These are phyloP conservation scores for Piloderma croceum DNA, from an alignment of 768 basidiomycete species.

Conservation along the genomic window DNA sequence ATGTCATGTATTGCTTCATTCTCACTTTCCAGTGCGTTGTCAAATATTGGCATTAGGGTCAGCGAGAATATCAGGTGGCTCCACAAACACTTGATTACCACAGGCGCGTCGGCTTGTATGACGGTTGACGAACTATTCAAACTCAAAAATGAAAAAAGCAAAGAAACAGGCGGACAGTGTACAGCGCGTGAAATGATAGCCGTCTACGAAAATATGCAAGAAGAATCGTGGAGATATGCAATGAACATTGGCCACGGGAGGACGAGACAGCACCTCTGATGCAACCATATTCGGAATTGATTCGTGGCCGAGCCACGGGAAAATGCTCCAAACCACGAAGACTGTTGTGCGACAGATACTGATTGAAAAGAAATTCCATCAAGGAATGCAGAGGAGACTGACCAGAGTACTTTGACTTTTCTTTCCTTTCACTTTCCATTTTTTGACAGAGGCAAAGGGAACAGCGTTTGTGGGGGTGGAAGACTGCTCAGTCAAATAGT, in stretches of 20 bases:
- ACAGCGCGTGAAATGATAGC: too few species aligned
- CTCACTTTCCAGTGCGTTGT: too few species aligned
- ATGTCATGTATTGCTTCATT: too few species aligned
- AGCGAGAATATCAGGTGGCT: too few species aligned
- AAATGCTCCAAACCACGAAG: slow-evolving; percentile 49
- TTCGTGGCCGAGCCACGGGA: slow-evolving; percentile 10
- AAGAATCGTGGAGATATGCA: background rate
- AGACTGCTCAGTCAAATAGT: slow-evolving; percentile 55
- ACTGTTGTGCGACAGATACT: slow-evolving; percentile 46
- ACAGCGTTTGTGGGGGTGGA: slow-evolving; percentile 43
- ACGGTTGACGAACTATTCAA: too few species aligned
- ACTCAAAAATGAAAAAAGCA: too few species aligned
- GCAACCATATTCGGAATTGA: background rate
- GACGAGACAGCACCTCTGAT: background rate
- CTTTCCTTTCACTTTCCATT: slow-evolving; percentile 35
- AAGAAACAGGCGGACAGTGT: too few species aligned
- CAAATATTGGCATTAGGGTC: too few species aligned
- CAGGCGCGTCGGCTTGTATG: too few species aligned
- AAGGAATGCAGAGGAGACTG: slow-evolving; percentile 55
- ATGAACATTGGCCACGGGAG: background rate
- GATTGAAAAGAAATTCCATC: slow-evolving; percentile 59
- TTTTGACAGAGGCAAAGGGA: slow-evolving; percentile 47
- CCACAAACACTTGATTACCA: too few species aligned
- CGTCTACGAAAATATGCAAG: background rate
- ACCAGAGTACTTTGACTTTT: slow-evolving; percentile 49